Conservation (phyloP, 345 rosid species). For the Kernera saxatilis region DNA sequence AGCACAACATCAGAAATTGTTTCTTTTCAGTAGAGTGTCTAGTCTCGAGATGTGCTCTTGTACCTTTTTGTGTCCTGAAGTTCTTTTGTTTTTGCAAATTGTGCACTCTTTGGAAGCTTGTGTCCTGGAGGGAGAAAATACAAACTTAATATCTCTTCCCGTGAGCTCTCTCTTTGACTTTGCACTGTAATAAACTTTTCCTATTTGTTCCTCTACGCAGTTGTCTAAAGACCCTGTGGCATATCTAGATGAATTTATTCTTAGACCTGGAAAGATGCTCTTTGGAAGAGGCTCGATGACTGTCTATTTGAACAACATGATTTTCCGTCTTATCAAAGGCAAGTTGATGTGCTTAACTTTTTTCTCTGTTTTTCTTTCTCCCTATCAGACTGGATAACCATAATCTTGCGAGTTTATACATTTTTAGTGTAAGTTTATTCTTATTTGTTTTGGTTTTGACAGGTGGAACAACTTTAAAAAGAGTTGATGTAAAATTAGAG, state of each 20-base stretch:
- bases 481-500: conserved; percentile 45
- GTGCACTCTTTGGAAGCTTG: not conserved
- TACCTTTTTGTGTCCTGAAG: not conserved
- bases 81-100: not conserved
- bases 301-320: conserved; percentile 60
- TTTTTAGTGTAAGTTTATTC: not conserved
- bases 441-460: conserved; percentile 3
- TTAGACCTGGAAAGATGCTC: conserved; percentile 68
- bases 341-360: conserved; percentile 10
- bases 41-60: not conserved
- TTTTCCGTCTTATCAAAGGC: conserved; percentile 65
- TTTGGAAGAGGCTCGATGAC: conserved; percentile 67
- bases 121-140: not conserved
- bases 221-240: conserved; percentile 64
- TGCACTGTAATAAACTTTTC: not conserved
- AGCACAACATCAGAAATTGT: not conserved
- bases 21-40: conserved; percentile 9
- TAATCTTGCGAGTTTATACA: not conserved
- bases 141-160: not conserved
- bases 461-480: conserved; percentile 64
- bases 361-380: not conserved
- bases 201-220: conserved; percentile 36
- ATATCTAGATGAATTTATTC: conserved; percentile 55
- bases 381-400: not conserved
- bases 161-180: not conserved